Conservation (phyloP, 176 grass and related monocot genomes). For the Aegilops longissima region DNA sequence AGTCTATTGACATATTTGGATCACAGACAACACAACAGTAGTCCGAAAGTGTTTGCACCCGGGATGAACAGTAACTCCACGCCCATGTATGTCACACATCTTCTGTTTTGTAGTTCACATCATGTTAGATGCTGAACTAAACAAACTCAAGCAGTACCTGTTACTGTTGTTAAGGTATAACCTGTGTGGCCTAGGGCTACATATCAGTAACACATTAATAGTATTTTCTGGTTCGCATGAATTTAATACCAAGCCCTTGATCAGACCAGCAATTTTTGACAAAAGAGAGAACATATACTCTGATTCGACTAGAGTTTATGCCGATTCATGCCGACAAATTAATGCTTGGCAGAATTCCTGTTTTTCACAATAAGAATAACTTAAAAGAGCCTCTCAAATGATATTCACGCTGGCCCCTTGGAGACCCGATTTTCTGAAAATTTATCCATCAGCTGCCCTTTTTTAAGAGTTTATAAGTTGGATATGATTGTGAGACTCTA, state of each 20-base stretch:
- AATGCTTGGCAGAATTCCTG: not conserved
- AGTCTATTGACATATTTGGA: not conserved
- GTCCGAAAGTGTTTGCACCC: no score
- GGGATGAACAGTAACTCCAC: no score
- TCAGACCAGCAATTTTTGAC: not conserved
- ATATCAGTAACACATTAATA: not conserved
- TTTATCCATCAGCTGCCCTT: not conserved
- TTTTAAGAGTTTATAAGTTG: not conserved
- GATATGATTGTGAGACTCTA: not conserved
- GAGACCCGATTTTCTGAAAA: not conserved
- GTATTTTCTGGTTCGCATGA: not conserved
- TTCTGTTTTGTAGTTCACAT: not conserved
- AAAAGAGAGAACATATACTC: not conserved
- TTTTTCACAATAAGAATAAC: not conserved
- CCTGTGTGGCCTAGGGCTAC: not conserved
- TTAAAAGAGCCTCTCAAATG: not conserved
- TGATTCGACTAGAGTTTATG: not conserved
- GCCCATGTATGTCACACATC: not conserved
- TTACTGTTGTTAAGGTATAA: constrained; percentile 8
- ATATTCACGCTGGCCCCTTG: not conserved
- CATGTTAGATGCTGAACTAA: constrained; percentile 15
- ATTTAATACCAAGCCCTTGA: not conserved
- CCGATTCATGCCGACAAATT: not conserved
- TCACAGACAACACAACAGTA: no score
- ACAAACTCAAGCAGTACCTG: not conserved